A percentile compares a stretch with the other conserved stretches of the same genome.
These are phyloP conservation scores for Austroboletus novae-zelandiae DNA, from an alignment of 1,284 basidiomycete species.

Conservation along the genomic window DNA sequence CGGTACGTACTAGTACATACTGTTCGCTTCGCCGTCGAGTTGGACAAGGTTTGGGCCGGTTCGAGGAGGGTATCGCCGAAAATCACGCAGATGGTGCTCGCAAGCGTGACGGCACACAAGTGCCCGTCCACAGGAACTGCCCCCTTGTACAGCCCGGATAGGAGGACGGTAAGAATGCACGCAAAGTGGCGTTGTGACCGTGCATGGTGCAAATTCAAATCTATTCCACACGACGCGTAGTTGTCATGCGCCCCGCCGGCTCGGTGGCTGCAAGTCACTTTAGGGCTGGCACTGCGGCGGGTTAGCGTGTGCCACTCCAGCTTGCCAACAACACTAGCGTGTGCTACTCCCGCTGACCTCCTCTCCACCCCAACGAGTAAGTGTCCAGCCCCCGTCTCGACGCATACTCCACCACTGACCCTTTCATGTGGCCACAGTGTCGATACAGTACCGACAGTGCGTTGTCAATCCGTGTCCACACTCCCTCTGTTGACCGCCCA, in stretches of 20 bases:
- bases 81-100: neutral
- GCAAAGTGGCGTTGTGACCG: constrained; percentile 13
- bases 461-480: constrained; percentile 23
- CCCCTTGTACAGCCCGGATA: constrained; percentile 6
- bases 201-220: constrained; percentile 4
- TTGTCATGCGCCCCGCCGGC: neutral
- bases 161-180: neutral
- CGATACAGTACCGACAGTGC: constrained; percentile 64
- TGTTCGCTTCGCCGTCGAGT: constrained; percentile 8
- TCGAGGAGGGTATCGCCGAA: neutral
- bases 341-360: neutral
- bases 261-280: constrained; percentile 14
- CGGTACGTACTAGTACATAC: neutral
- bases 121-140: constrained; percentile 24
- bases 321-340: neutral
- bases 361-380: constrained; percentile 16
- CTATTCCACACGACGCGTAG: neutral
- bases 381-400: constrained; percentile 7
- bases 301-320: neutral
- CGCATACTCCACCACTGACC: neutral
- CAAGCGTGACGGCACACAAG: constrained; percentile 20
- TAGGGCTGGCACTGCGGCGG: constrained; percentile 25
- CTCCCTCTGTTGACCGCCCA: constrained; percentile 10
- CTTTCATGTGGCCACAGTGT: constrained; percentile 44
- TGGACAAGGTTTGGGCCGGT: constrained; percentile 15